phyloP scores from a whole-genome alignment of 176 grass and related monocot genomes.

The Hsuehochloa calcarea region DNA sequence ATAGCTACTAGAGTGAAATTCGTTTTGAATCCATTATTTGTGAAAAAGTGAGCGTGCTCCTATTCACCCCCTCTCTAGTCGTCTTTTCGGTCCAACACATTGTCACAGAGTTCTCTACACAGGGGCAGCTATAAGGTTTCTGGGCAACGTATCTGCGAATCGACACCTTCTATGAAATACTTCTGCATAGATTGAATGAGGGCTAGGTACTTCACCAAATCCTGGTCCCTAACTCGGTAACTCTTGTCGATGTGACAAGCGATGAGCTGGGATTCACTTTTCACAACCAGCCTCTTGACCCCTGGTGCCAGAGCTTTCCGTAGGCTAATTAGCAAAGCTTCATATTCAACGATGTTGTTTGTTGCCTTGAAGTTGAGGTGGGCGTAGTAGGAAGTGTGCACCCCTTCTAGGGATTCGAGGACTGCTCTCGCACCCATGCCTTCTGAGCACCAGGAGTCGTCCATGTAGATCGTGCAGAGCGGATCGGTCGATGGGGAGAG shows the following conservation, averaged over 20 bases:
- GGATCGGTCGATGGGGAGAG: not conserved
- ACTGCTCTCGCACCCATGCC: rapidly evolving
- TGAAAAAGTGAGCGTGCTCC: too few relatives aligned
- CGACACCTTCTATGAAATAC: too few relatives aligned
- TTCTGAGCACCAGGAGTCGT: not conserved
- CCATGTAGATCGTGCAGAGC: not conserved
- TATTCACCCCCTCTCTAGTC: too few relatives aligned
- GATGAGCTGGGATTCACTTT: not conserved
- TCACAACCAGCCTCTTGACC: not conserved
- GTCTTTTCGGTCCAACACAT: too few relatives aligned
- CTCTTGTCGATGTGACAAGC: not conserved
- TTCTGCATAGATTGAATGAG: too few relatives aligned
- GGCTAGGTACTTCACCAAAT: too few relatives aligned
- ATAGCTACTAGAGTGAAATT: too few relatives aligned
- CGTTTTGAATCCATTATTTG: too few relatives aligned
- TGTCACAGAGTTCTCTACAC: too few relatives aligned
- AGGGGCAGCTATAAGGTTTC: too few relatives aligned
- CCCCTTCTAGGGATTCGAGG: not conserved
- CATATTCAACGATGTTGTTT: not conserved
- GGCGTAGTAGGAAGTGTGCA: not conserved
- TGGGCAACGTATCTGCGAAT: too few relatives aligned
- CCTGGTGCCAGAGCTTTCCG: not conserved
- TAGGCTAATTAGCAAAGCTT: not conserved
- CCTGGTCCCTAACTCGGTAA: not conserved
- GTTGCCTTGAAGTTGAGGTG: not conserved